Evolutionary conservation across 2,329 filamentous ascomycete species (phyloP), one percentile per base, ranked within the genome.

Genomic region (Monosporascus sp.): DNA sequence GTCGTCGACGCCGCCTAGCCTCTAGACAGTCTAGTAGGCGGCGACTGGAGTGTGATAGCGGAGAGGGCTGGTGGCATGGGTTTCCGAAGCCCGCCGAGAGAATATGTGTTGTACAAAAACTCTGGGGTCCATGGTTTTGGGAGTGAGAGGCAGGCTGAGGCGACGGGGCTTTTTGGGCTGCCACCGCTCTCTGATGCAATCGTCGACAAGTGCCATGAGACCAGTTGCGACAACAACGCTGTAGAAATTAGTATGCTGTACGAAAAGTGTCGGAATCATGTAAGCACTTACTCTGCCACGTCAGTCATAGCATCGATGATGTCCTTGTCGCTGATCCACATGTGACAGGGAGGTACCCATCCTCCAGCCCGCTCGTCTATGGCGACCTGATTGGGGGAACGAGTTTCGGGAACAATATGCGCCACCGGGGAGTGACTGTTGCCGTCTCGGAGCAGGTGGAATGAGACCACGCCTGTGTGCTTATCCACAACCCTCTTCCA

Each of bases 171-270:
- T 79, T 65, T 74, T 75, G 39, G 70, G 69, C 60, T 76, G 84
- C 83, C 90, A 94, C 53, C 82, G 83, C 56, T 83, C 80, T 70
- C 89, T 89, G 75, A 97, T 96, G 73, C 85, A 90, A 72, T 97
- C 90, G 66, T 97, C 93, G 49, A 95, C 87, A 45, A 97, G 82
- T 7, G 89, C 84, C 62, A 96, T 85, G 60, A 97, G 81, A 24
- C 93, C 93, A n/a, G 91, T 94, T 47, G 91, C 84, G 57, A 97
- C 81, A 58, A 97, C 87, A 59, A 96, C 87, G 69, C 91, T 96
- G 60, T 41, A 47, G 48, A 38, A 7, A 63, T 70, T 60, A 68
- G 60, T 52, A 49, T 55, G 8, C 17, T 46, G 5, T 31, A 45
- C 35, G 44, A 55, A 45, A 46, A 25, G 39, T 47, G 31, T 18